These are phyloP conservation scores for Xanthoconium separans DNA, from an alignment of 1,284 basidiomycete genomes.

Conservation along the genomic window DNA sequence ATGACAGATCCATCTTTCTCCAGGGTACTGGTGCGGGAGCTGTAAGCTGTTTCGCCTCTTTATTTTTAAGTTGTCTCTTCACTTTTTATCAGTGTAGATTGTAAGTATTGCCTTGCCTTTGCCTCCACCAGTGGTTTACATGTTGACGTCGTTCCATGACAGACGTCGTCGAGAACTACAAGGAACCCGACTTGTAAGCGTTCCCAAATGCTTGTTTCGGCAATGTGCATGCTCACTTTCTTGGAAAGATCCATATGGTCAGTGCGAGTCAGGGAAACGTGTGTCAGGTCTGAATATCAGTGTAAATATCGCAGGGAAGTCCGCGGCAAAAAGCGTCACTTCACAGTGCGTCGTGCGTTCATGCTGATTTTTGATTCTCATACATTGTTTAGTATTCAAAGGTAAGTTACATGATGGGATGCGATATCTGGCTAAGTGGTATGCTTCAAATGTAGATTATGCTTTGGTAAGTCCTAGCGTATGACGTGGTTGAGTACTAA, in stretches of 20 bases:
- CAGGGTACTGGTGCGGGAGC: conserved; percentile 74
- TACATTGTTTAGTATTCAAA: conserved; percentile 70
- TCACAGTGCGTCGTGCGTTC: conserved; percentile 56
- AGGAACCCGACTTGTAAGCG: conserved; percentile 73
- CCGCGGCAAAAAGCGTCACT: conserved; percentile 77
- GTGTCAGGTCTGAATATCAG: conserved; percentile 20
- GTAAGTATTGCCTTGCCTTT: conserved; percentile 37
- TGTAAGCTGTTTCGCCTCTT: conserved; percentile 48
- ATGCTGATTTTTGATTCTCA: conserved; percentile 4
- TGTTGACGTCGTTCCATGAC: conserved; percentile 6
- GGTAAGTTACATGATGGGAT: conserved; percentile 40
- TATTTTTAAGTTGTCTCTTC: background rate
- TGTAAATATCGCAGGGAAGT: conserved; percentile 67
- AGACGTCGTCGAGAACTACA: conserved; percentile 67
- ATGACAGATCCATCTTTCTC: conserved; percentile 1
- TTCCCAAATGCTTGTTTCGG: background rate
- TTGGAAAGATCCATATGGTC: conserved; percentile 67
- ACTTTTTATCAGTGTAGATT: conserved; percentile 55
- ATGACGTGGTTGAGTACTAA: conserved; percentile 5
- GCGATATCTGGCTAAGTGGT: conserved; percentile 4
- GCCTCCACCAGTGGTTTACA: background rate
- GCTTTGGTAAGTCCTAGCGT: conserved; percentile 63
- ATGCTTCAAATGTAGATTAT: conserved; percentile 51
- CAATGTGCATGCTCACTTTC: conserved; percentile 22
- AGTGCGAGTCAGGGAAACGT: conserved; percentile 32